Evolutionary conservation across 2,329 filamentous ascomycete species (phyloP).

Genomic region (Hypoxylon sp.): DNA sequence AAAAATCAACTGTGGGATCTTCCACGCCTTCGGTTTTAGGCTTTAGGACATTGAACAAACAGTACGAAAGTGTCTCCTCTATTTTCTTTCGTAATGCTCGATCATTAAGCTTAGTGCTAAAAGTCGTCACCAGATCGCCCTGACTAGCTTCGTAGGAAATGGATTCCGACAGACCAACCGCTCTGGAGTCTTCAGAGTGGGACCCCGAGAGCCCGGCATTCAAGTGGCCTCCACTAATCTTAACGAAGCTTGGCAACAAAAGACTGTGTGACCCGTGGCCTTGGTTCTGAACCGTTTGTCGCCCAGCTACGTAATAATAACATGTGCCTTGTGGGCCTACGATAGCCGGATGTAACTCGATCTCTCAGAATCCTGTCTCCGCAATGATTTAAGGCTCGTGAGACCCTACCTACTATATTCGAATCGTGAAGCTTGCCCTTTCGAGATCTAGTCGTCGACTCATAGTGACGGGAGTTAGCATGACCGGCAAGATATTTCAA

Average conservation of each 20-base stretch:
- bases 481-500: constrained; percentile 6
- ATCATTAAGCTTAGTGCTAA: neutral
- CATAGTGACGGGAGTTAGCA: neutral
- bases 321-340: constrained; percentile 8
- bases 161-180: constrained; percentile 1
- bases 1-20: neutral
- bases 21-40: neutral
- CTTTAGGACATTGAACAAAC: neutral
- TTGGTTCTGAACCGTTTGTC: constrained; percentile 10
- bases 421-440: constrained; percentile 6
- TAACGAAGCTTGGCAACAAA: constrained; percentile 10
- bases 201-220: constrained; percentile 8
- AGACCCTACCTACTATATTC: neutral
- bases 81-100: neutral
- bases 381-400: neutral
- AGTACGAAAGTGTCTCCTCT: neutral
- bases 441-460: neutral
- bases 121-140: constrained; percentile 13
- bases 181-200: neutral
- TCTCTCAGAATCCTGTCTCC: constrained; percentile 16
- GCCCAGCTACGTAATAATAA: constrained; percentile 19
- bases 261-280: constrained; percentile 8
- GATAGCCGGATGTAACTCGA: constrained; percentile 20
- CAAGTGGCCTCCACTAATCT: constrained; percentile 5
- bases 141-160: constrained; percentile 18